Base-by-base conservation (phyloP, 2,329 filamentous ascomycete genomes). In the Aureobasidium sp. region DNA sequence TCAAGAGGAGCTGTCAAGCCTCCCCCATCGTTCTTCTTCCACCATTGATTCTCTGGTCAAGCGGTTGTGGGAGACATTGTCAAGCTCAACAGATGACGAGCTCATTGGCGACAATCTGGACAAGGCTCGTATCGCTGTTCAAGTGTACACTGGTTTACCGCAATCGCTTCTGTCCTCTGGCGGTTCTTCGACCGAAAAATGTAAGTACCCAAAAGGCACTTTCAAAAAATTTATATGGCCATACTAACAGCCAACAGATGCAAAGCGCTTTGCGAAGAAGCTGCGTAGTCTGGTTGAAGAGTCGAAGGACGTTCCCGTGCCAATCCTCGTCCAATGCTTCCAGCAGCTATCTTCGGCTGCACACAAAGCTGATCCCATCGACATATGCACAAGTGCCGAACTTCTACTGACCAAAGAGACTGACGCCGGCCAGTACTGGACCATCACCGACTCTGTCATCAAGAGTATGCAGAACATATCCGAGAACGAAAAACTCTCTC, bases 171-270 rank as follows among this genome's bases (percentile, higher is more conserved):
- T 55, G 14, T 15, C 29, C 20, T 45, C 34, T 41, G 51, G 60
- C 22, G 60, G 60, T 1, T 62, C 60, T 29, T 55, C 60, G 15
- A 62, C 29, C 15, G 49, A 53, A 20, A 62, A 62, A 34, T 62
- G 57, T 60, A 34, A 49, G 57, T 41, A 22, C 25, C 1, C 15
- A 2, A 48, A 3, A 60, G n/a, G 9, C 8, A 14, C 11, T 17
- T 29, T 20, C 9, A 29, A 41, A 12, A 7, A 34, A 22, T 52
- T 14, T 15, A 6, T 2, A 7, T 3, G n/a, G 22, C 11, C n/a
- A 42, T 15, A 20, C 44, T 59, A 25, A 59, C 31, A 17, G 12
- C n/a, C 20, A 1, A 6, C 9, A 60, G 57, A 62, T 17, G 17
- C 42, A 15, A 62, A 62, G 36, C 60, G 60, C 29, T 55, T 62